A percentile compares a stretch with the other conserved stretches of the same genome.
Evolutionary conservation across 441 rosid genomes (phyloP).

Genomic region (Pelargonium fulgidum): DNA sequence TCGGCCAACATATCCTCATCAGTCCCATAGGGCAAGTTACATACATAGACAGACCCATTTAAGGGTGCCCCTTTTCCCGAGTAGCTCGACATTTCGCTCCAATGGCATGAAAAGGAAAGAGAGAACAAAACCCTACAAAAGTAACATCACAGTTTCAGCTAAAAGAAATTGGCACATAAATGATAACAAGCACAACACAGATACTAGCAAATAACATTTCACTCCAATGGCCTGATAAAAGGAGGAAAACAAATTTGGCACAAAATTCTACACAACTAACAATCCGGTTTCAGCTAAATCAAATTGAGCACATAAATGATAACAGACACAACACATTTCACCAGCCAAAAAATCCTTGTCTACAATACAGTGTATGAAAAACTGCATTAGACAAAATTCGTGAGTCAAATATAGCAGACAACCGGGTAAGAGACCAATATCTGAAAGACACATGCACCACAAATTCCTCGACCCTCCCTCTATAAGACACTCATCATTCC

Average conservation of each 20-base stretch:
- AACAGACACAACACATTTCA: neutral
- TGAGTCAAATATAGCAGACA: neutral
- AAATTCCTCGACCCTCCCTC: neutral
- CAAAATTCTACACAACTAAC: neutral
- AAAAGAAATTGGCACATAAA: too few relatives aligned
- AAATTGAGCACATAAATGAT: neutral
- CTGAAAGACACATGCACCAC: neutral
- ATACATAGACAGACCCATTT: conserved; percentile 77
- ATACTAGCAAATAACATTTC: conserved; percentile 23
- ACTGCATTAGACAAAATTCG: too few relatives aligned
- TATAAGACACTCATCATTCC: neutral
- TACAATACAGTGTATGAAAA: too few relatives aligned
- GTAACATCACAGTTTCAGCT: neutral
- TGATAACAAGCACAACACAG: too few relatives aligned
- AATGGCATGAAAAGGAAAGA: conserved; percentile 35
- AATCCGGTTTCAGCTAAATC: neutral
- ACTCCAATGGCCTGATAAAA: conserved; percentile 39
- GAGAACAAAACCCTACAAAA: conserved; percentile 6
- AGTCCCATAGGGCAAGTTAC: conserved; percentile 75
- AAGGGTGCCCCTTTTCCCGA: conserved; percentile 47
- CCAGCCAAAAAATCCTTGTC: too few relatives aligned
- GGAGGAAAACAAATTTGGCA: neutral
- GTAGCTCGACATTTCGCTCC: conserved; percentile 61
- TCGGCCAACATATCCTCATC: conserved; percentile 87
- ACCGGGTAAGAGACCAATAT: neutral